phyloP scores from a whole-genome alignment of 2,329 filamentous ascomycete genomes.

The Trematosphaeria pertusa region DNA sequence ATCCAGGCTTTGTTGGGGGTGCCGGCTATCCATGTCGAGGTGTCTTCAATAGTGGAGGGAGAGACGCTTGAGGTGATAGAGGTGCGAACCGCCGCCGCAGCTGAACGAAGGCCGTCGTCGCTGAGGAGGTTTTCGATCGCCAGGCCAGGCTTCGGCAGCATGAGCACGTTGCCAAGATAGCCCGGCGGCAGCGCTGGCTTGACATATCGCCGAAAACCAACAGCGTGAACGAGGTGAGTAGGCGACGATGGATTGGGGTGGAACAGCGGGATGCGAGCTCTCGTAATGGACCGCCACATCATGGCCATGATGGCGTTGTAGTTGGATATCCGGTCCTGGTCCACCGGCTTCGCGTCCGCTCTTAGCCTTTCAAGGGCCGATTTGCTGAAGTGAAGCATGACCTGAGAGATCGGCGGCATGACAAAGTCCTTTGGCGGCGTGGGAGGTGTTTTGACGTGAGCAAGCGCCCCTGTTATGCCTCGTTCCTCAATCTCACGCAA shows the following conservation, averaged over 20 bases:
- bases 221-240: neutral
- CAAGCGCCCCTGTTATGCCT: neutral
- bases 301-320: slow-evolving; percentile 8
- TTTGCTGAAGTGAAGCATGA: slow-evolving; percentile 8
- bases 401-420: slow-evolving; percentile 25
- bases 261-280: neutral
- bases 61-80: neutral
- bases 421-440: slow-evolving; percentile 27
- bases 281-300: slow-evolving; percentile 5
- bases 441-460: slow-evolving; percentile 16
- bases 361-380: slow-evolving; percentile 4
- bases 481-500: neutral
- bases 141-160: neutral
- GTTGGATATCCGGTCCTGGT: slow-evolving; percentile 7
- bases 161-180: neutral
- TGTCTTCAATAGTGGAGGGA: neutral
- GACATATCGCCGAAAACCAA: neutral
- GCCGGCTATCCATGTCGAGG: neutral
- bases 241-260: neutral
- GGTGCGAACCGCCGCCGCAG: neutral
- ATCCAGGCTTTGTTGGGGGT: neutral
- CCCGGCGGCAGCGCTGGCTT: neutral
- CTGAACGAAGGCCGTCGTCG: neutral
- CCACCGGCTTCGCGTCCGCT: neutral
- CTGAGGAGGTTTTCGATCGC: neutral